phyloP scores from a whole-genome alignment of 208 protist species.

The Crithidia mellificae region DNA sequence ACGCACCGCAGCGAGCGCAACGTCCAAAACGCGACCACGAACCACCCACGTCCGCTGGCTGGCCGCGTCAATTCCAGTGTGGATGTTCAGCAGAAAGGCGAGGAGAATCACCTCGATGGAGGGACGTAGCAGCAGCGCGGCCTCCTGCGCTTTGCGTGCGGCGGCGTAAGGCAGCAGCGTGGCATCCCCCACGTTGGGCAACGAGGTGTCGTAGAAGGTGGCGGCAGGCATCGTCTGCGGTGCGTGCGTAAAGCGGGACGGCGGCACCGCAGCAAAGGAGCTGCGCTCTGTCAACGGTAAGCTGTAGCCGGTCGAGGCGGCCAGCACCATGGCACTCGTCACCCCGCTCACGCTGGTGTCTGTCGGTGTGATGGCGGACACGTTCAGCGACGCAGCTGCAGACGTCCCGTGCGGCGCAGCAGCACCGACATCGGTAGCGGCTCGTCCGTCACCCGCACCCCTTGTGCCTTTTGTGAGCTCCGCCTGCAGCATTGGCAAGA shows the following conservation, averaged over 20 bases:
- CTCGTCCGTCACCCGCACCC: background rate
- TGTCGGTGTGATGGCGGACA: slow-evolving; percentile 29
- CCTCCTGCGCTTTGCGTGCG: slow-evolving; percentile 34
- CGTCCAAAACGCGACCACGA: slow-evolving; percentile 23
- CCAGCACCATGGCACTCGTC: slow-evolving; percentile 19
- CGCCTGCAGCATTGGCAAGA: slow-evolving; percentile 45
- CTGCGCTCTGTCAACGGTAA: background rate
- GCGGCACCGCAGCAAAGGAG: background rate
- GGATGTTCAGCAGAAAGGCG: slow-evolving; percentile 53
- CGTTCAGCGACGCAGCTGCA: slow-evolving; percentile 12
- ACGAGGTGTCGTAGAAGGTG: background rate
- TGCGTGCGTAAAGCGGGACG: background rate
- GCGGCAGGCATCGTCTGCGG: background rate
- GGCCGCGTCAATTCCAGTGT: slow-evolving; percentile 23
- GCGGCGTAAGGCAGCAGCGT: slow-evolving; percentile 38
- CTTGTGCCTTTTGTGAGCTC: slow-evolving; percentile 29
- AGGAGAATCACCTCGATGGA: slow-evolving; percentile 57
- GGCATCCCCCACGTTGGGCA: background rate
- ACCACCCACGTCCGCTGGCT: slow-evolving; percentile 45
- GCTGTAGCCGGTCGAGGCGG: slow-evolving; percentile 9
- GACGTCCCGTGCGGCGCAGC: background rate
- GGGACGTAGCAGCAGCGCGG: slow-evolving; percentile 45
- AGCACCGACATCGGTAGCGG: background rate
- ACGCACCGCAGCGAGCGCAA: slow-evolving; percentile 36
- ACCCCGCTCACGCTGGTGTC: background rate